Conservation (phyloP, 2,329 filamentous ascomycete genomes). For the Xylaria sp. region DNA sequence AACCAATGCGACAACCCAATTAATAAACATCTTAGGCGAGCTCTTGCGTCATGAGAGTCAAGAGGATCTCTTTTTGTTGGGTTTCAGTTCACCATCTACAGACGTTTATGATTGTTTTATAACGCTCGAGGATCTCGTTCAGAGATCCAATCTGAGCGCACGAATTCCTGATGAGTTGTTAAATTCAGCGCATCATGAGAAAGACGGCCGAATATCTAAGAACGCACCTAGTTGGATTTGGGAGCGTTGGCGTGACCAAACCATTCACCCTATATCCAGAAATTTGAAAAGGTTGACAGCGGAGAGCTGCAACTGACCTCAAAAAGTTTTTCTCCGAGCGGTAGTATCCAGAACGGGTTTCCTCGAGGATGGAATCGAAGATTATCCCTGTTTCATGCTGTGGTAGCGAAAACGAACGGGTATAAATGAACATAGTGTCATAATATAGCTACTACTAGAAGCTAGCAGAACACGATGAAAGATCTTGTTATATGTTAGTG, state of each 20-base stretch:
- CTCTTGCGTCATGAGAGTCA: neutral
- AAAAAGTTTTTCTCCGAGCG: neutral
- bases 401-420: neutral
- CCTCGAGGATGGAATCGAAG: neutral
- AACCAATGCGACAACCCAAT: neutral
- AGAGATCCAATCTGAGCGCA: neutral
- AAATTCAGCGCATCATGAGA: neutral
- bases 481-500: no score
- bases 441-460: neutral
- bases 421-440: neutral
- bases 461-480: neutral
- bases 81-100: neutral
- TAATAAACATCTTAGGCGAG: neutral
- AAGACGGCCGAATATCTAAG: neutral
- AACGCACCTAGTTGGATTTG: neutral
- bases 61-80: neutral
- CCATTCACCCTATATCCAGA: neutral
- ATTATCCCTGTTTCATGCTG: neutral
- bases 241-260: neutral
- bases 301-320: neutral
- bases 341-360: neutral
- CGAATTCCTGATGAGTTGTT: neutral
- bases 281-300: neutral
- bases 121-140: neutral
- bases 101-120: neutral